Percentiles rank a stretch among this genome's conserved stretches.
Evolutionary conservation across 176 grass and related monocot genomes (phyloP).

Genomic region (Oryza meyeriana): DNA sequence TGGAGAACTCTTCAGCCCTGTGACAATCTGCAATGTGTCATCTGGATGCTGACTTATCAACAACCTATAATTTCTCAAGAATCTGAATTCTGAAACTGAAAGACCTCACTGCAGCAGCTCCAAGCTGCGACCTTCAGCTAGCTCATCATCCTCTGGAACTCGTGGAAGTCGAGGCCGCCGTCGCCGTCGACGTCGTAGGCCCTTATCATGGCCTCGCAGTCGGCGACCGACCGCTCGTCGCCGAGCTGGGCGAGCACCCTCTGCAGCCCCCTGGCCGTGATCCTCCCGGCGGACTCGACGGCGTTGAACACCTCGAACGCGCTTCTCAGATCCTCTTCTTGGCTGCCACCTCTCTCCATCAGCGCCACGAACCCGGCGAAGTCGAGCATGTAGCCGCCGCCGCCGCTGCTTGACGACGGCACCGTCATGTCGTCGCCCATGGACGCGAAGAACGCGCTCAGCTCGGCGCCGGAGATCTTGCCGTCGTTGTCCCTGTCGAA

Average conservation of each 20-base stretch:
- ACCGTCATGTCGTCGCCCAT: conserved; percentile 68
- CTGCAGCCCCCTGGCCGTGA: conserved; percentile 76
- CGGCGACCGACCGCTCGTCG: conserved; percentile 64
- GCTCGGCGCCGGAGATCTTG: conserved; percentile 70
- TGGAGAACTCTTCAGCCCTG: neutral
- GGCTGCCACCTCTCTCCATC: conserved; percentile 63
- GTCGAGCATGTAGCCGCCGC: conserved; percentile 51
- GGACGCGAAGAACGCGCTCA: conserved; percentile 66
- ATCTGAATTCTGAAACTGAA: conserved; percentile 10
- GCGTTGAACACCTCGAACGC: conserved; percentile 94
- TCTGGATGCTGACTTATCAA: conserved; percentile 56
- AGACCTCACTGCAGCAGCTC: neutral
- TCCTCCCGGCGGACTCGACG: conserved; percentile 70
- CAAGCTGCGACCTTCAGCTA: conserved; percentile 19
- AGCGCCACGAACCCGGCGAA: conserved; percentile 78
- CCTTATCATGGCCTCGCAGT: conserved; percentile 82
- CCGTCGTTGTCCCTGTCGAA: conserved; percentile 84
- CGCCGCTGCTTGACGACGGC: conserved; percentile 27
- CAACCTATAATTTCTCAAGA: neutral
- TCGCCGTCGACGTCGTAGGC: conserved; percentile 88
- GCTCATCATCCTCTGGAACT: conserved; percentile 94
- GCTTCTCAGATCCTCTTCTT: conserved; percentile 69
- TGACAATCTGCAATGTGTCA: conserved; percentile 25
- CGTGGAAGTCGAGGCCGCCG: conserved; percentile 84
- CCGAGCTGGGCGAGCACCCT: conserved; percentile 76